Evolutionary conservation across 1,284 basidiomycete genomes (phyloP), one percentile per base, ranked within the genome.

Genomic region (Takashimella tepidaria): DNA sequence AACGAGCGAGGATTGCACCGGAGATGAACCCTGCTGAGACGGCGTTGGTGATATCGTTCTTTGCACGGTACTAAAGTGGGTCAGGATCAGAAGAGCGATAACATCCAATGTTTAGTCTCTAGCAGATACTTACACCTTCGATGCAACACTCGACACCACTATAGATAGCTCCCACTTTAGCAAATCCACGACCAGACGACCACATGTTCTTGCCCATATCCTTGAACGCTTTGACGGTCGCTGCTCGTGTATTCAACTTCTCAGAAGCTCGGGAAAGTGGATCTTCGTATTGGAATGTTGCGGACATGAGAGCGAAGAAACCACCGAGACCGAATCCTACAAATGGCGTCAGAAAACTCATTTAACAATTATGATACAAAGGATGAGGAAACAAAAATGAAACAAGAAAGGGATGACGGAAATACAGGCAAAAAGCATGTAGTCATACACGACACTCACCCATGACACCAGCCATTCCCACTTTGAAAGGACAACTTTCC

Each of bases 181-280:
- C 93, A 68, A 98, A 98, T 0, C 92, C 89, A 71, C 87, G 92
- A 12, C 95, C 95, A 50, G 82, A 88, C 26, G 82, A 80, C 83
- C 84, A 93, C 92, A 98, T 96, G 45, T 86, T 86, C 61, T 82
- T 84, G 0, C 93, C 95, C 85, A 97, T 98, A 62, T 98, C 93
- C 69, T 85, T 89, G 76, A 98, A 89, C 41, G 96, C 85, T 63
- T 87, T 85, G 45, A 83, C 81, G 0, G 92, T 88, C 69, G 93
- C 74, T 12, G 64, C 75, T 43, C 64, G 62, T 24, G 72, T 73
- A 1, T 73, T 71, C 22, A 74, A 55, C 51, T 75, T 62, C 23
- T 62, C 57, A 12, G 83, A 82, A 47, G 84, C 79, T 47, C 89
- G 83, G 40, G 89, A 80, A 47, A 91, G 77, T 5, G 95, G 95